These are phyloP conservation scores for Saturnispora kantuleensis DNA, from an alignment of 805 yeast species.

Conservation along the genomic window DNA sequence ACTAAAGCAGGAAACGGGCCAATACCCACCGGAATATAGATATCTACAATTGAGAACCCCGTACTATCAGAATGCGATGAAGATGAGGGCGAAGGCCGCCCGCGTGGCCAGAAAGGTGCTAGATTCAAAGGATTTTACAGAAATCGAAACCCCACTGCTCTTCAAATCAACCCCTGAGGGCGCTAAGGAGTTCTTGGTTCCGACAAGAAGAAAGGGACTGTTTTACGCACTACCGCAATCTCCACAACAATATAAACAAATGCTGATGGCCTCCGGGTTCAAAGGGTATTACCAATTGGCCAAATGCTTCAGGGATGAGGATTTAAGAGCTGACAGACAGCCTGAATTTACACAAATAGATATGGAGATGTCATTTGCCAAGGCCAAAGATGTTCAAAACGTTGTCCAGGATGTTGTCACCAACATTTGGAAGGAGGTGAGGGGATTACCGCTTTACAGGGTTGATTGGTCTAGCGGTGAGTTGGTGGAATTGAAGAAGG, in stretches of 20 bases:
- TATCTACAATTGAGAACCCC: conserved; percentile 69
- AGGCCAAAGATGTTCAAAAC: conserved; percentile 52
- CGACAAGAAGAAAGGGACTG: conserved; percentile 53
- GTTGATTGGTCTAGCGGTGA: conserved; percentile 25
- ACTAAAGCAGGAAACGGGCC: conserved; percentile 42
- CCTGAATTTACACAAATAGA: conserved; percentile 98
- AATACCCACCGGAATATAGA: conserved; percentile 71
- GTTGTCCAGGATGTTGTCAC: conserved; percentile 52
- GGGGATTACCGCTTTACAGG: conserved; percentile 30
- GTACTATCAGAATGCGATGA: conserved; percentile 44
- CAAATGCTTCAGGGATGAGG: conserved; percentile 92
- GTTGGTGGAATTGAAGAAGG: conserved; percentile 21
- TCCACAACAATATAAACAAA: conserved; percentile 95
- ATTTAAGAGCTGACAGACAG: conserved; percentile 87
- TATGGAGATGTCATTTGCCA: conserved; percentile 82
- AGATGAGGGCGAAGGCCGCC: conserved; percentile 48
- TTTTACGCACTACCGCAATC: conserved; percentile 94
- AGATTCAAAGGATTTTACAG: conserved; percentile 45
- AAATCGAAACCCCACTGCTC: conserved; percentile 84
- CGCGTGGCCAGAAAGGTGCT: conserved; percentile 29
- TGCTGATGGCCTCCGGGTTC: conserved; percentile 90
- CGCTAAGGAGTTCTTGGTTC: conserved; percentile 91
- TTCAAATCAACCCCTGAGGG: conserved; percentile 98
- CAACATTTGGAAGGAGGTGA: conserved; percentile 44
- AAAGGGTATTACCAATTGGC: conserved; percentile 84